Evolutionary conservation across 2,329 filamentous ascomycete genomes (phyloP).

Genomic region (Periglandula ipomoeae): DNA sequence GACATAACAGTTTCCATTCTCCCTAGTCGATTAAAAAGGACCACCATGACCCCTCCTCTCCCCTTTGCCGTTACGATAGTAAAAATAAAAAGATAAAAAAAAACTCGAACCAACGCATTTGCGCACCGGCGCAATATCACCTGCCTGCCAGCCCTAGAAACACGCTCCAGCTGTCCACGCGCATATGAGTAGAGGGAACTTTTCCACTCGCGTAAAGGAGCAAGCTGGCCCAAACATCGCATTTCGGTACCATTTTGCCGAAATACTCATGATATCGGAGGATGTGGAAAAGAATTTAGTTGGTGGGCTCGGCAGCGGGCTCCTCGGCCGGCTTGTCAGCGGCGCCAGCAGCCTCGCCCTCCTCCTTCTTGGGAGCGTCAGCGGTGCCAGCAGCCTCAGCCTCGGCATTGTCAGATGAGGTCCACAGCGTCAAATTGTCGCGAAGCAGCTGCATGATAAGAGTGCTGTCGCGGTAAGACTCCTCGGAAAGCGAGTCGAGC

Average conservation of each 20-base stretch:
- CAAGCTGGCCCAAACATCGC: constrained; percentile 18
- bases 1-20: constrained; percentile 9
- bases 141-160: constrained; percentile 26
- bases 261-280: constrained; percentile 30
- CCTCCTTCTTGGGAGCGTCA: constrained; percentile 52
- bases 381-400: constrained; percentile 55
- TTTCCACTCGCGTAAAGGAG: constrained; percentile 10
- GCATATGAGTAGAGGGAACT: constrained; percentile 9
- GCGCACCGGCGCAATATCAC: constrained; percentile 23
- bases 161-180: constrained; percentile 17
- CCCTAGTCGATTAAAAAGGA: constrained; percentile 10
- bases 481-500: constrained; percentile 94
- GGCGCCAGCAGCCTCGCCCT: constrained; percentile 29
- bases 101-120: constrained; percentile 21
- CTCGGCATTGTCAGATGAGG: constrained; percentile 82
- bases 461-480: constrained; percentile 98
- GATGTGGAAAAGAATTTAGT: constrained; percentile 33
- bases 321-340: constrained; percentile 30
- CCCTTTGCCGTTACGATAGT: constrained; percentile 18
- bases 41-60: constrained; percentile 16
- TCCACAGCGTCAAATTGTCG: constrained; percentile 98
- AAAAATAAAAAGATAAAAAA: constrained; percentile 16
- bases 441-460: constrained; percentile 98
- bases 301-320: constrained; percentile 37
- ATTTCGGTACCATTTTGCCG: constrained; percentile 27